Evolutionary conservation across 2,329 filamentous ascomycete species (phyloP).

Genomic region (Pestalotiopsis sp.): DNA sequence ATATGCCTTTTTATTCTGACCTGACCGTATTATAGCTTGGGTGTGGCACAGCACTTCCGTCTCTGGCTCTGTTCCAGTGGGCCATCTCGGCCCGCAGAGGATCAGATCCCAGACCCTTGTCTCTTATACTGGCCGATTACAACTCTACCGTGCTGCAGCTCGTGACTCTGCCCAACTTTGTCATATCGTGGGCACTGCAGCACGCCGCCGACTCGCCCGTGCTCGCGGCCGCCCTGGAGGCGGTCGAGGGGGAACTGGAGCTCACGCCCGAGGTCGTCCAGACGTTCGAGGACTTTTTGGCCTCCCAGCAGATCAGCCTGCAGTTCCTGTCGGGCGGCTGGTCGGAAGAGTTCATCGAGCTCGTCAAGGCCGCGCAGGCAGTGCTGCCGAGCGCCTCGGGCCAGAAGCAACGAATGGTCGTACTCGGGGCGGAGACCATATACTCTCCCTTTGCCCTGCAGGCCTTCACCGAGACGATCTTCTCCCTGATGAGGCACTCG

Average conservation of each 20-base stretch:
- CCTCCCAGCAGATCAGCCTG: constrained; percentile 52
- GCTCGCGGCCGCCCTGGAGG: constrained; percentile 47
- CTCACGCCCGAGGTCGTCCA: constrained; percentile 58
- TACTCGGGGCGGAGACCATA: constrained; percentile 80
- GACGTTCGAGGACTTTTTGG: constrained; percentile 60
- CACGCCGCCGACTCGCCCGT: constrained; percentile 36
- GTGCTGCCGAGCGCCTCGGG: constrained; percentile 11
- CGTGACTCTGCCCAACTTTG: constrained; percentile 77
- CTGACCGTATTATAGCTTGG: constrained; percentile 57
- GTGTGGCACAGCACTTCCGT: constrained; percentile 77
- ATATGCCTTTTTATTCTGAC: background rate
- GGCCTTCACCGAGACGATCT: constrained; percentile 69
- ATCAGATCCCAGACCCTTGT: constrained; percentile 38
- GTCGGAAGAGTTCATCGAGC: constrained; percentile 63
- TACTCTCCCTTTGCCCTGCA: constrained; percentile 74
- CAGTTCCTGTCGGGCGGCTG: constrained; percentile 76
- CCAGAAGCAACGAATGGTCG: constrained; percentile 46
- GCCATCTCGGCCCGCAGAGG: constrained; percentile 35
- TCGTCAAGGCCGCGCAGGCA: constrained; percentile 42
- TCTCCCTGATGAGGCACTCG: constrained; percentile 46
- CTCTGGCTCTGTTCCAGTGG: constrained; percentile 70
- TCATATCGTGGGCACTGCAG: constrained; percentile 67
- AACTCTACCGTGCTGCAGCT: constrained; percentile 77
- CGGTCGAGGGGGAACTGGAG: constrained; percentile 62
- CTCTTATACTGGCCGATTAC: constrained; percentile 75